Evolutionary conservation across 1,284 basidiomycete species (phyloP).

Genomic region (Meripilus lineatus): DNA sequence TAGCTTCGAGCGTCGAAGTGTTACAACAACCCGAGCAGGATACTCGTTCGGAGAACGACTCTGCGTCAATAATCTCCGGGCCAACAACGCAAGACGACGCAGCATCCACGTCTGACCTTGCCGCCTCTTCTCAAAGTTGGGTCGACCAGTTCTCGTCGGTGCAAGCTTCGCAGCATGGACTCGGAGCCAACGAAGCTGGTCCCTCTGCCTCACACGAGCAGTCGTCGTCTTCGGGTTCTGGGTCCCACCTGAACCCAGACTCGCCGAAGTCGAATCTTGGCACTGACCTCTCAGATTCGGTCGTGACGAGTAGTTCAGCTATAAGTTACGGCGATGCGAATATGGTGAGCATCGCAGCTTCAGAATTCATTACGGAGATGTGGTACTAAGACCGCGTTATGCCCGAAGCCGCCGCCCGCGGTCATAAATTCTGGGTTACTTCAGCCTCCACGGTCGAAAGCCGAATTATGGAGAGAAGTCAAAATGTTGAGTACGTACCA

Average conservation of each 20-base stretch:
- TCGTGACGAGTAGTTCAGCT: constrained; percentile 31
- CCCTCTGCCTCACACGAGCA: too few relatives aligned
- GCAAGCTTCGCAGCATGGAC: constrained; percentile 16
- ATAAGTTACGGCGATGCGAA: constrained; percentile 21
- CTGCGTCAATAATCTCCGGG: constrained; percentile 33
- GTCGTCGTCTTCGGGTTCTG: constrained; percentile 8
- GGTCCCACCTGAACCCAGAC: constrained; percentile 8
- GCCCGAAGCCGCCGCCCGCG: too few relatives aligned
- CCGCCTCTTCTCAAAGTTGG: constrained; percentile 45
- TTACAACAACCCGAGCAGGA: constrained; percentile 33
- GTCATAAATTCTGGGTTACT: neutral
- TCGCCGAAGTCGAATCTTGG: constrained; percentile 17
- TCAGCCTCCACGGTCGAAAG: constrained; percentile 40
- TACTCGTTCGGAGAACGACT: constrained; percentile 46
- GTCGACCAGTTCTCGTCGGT: constrained; percentile 36
- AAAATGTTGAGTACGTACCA: constrained; percentile 70
- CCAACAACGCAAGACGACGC: constrained; percentile 24
- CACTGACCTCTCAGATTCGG: constrained; percentile 22
- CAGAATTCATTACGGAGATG: neutral
- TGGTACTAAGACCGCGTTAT: too few relatives aligned
- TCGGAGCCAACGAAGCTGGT: constrained; percentile 8
- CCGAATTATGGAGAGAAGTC: constrained; percentile 79
- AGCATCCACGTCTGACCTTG: constrained; percentile 26
- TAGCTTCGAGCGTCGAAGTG: neutral
- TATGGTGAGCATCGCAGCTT: constrained; percentile 7